phyloP scores from a whole-genome alignment of 208 protist genomes.

The Strigomonas oncopelti region DNA sequence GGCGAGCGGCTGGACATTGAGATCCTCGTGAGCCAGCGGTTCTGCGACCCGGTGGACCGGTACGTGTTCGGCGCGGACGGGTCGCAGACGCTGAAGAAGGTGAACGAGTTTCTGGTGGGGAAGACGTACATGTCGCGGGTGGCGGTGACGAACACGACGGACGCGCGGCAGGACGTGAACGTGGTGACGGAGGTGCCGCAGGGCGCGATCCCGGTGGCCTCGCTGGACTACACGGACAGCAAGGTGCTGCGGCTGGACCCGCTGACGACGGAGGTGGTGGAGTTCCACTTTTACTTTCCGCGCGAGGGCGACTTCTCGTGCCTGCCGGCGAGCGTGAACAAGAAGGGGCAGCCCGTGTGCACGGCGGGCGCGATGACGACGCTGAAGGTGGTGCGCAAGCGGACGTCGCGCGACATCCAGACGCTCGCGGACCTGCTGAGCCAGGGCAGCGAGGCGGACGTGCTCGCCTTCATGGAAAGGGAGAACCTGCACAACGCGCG shows the following conservation, averaged over 20 bases:
- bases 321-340: constrained; percentile 18
- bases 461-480: constrained; percentile 14
- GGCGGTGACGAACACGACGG: constrained; percentile 14
- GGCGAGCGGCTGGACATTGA: constrained; percentile 13
- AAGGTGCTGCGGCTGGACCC: constrained; percentile 1
- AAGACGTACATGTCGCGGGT: constrained; percentile 15
- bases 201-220: constrained; percentile 9
- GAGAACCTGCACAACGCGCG: constrained; percentile 14
- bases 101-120: constrained; percentile 20
- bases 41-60: constrained; percentile 14
- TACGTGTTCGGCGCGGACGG: constrained; percentile 9
- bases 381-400: constrained; percentile 8
- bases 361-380: background rate
- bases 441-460: constrained; percentile 9
- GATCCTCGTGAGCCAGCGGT: constrained; percentile 15
- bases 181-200: constrained; percentile 19
- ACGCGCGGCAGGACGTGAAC: constrained; percentile 7
- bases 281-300: constrained; percentile 21
- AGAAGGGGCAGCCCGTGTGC: constrained; percentile 10
- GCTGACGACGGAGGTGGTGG: constrained; percentile 8
- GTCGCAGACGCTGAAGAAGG: constrained; percentile 12
- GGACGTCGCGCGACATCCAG: constrained; percentile 6
- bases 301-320: constrained; percentile 11
- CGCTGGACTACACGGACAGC: constrained; percentile 12
- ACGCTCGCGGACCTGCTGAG: constrained; percentile 15